phyloP scores from a whole-genome alignment of 768 basidiomycete genomes.

The Boletus patriciae region DNA sequence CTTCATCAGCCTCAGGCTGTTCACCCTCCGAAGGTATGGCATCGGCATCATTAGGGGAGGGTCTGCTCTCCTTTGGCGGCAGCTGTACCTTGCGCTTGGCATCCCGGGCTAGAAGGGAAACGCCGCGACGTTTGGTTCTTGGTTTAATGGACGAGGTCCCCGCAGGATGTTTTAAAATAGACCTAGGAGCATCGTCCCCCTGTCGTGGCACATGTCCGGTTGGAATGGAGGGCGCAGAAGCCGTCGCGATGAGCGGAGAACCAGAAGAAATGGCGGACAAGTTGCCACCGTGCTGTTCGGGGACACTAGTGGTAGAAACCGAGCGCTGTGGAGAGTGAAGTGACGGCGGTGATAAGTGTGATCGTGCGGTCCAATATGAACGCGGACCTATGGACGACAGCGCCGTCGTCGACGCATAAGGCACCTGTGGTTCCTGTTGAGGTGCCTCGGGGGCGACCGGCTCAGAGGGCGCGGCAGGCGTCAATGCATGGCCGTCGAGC shows the following conservation, averaged over 20 bases:
- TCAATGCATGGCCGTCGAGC: slow-evolving; percentile 34
- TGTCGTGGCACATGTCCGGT: slow-evolving; percentile 4
- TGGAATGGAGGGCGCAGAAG: slow-evolving; percentile 12
- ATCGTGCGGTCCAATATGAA: slow-evolving; percentile 24
- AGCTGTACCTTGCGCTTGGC: slow-evolving; percentile 10
- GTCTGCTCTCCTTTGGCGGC: slow-evolving; percentile 23
- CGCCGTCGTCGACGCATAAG: slow-evolving; percentile 21
- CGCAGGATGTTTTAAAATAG: slow-evolving; percentile 25
- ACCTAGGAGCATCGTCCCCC: slow-evolving; percentile 16
- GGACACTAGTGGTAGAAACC: slow-evolving; percentile 14
- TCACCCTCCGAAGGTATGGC: not conserved
- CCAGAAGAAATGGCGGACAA: slow-evolving; percentile 24
- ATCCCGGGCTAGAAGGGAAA: slow-evolving; percentile 15
- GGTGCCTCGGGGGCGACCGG: slow-evolving; percentile 1
- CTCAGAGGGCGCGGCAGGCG: not conserved
- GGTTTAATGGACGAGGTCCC: slow-evolving; percentile 6
- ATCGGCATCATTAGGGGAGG: slow-evolving; percentile 23
- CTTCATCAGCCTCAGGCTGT: slow-evolving; percentile 24
- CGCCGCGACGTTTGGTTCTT: slow-evolving; percentile 9
- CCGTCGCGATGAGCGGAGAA: slow-evolving; percentile 20
- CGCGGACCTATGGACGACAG: slow-evolving; percentile 21
- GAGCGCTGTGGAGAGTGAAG: slow-evolving; percentile 6
- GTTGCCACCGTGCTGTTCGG: slow-evolving; percentile 13
- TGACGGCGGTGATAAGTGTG: slow-evolving; percentile 18
- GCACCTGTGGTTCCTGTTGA: slow-evolving; percentile 1